phyloP scores from a whole-genome alignment of 768 basidiomycete species.

The Pleurotus djamor region DNA sequence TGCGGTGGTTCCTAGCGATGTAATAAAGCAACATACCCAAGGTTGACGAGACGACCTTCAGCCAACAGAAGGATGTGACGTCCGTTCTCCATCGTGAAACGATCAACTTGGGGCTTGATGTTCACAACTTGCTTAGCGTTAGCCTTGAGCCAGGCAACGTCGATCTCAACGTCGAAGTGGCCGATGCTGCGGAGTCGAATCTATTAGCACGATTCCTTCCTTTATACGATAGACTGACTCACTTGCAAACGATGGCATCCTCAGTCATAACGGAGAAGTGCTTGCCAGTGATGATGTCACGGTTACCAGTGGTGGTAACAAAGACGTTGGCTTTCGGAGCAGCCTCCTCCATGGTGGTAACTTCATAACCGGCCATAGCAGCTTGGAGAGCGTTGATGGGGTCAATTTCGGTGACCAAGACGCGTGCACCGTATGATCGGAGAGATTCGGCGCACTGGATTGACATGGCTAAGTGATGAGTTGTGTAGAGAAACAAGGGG shows the following conservation, averaged over 20 bases:
- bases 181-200: constrained; percentile 55
- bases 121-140: constrained; percentile 83
- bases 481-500: neutral
- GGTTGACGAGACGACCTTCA: constrained; percentile 98
- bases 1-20: constrained; percentile 13
- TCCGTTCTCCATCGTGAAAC: constrained; percentile 89
- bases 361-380: constrained; percentile 99
- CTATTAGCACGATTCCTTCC: neutral
- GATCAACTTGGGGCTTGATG: constrained; percentile 99
- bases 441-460: constrained; percentile 95
- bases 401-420: constrained; percentile 96
- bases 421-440: constrained; percentile 95
- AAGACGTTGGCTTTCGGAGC: constrained; percentile 89
- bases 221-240: constrained; percentile 23
- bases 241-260: constrained; percentile 99
- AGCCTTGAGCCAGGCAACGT: constrained; percentile 97
- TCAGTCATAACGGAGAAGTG: constrained; percentile 96
- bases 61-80: constrained; percentile 97
- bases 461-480: neutral
- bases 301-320: constrained; percentile 97
- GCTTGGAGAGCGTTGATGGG: constrained; percentile 99
- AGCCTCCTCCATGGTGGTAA: constrained; percentile 97
- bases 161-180: constrained; percentile 89
- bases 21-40: constrained; percentile 58
- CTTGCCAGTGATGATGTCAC: constrained; percentile 91